Conservation (phyloP, 768 basidiomycete species). For the Pisolithus microcarpus region DNA sequence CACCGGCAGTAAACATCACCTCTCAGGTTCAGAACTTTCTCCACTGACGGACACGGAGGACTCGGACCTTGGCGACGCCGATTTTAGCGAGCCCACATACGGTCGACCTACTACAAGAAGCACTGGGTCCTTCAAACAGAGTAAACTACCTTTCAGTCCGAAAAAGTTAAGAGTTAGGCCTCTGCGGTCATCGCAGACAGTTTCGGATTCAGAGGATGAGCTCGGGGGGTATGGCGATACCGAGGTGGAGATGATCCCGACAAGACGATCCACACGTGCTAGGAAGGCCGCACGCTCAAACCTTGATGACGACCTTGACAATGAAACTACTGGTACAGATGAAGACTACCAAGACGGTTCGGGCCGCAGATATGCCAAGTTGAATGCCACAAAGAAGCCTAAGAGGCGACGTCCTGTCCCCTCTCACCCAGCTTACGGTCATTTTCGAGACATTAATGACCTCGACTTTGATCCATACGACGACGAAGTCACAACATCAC, state of each 20-base stretch:
- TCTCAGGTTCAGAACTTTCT: constrained; percentile 13
- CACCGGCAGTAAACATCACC: constrained; percentile 8
- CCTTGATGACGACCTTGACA: constrained; percentile 20
- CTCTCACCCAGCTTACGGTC: constrained; percentile 44
- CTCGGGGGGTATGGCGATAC: constrained; percentile 32
- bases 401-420: constrained; percentile 29
- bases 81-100: neutral
- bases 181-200: constrained; percentile 15
- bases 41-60: constrained; percentile 22
- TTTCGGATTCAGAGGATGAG: constrained; percentile 34
- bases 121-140: constrained; percentile 12
- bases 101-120: constrained; percentile 11
- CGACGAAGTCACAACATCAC: constrained; percentile 48
- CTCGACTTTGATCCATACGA: constrained; percentile 38
- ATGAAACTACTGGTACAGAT: constrained; percentile 7
- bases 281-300: constrained; percentile 34
- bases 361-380: constrained; percentile 20
- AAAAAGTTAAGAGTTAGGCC: constrained; percentile 44
- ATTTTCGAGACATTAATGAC: constrained; percentile 36
- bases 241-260: constrained; percentile 14
- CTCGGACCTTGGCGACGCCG: constrained; percentile 16
- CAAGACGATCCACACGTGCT: constrained; percentile 45
- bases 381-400: neutral
- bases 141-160: constrained; percentile 59
- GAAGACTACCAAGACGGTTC: constrained; percentile 29